These are phyloP conservation scores for Suillus weaverae DNA, from an alignment of 768 basidiomycete genomes.

Conservation along the genomic window DNA sequence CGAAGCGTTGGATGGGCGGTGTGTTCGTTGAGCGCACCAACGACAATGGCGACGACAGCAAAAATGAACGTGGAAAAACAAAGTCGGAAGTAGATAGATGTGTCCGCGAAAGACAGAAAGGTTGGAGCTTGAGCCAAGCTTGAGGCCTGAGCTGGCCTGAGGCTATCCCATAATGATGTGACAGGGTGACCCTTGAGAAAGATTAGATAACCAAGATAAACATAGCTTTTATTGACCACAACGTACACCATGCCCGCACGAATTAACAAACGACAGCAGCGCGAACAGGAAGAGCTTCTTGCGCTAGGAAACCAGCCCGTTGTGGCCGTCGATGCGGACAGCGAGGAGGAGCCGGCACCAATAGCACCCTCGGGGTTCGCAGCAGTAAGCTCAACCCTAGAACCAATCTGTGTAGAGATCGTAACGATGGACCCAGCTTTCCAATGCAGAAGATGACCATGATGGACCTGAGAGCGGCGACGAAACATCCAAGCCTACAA, in stretches of 20 bases:
- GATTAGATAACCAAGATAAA: constrained; percentile 1
- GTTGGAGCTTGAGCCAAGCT: background rate
- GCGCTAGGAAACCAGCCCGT: constrained; percentile 42
- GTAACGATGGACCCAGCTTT: constrained; percentile 39
- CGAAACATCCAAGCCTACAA: constrained; percentile 18
- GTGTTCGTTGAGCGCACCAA: background rate
- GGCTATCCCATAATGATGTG: too few relatives aligned
- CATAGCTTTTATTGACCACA: background rate
- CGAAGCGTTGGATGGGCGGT: background rate
- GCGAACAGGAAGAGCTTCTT: constrained; percentile 79
- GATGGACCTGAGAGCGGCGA: constrained; percentile 22
- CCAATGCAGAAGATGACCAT: constrained; percentile 34
- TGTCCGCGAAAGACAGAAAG: background rate
- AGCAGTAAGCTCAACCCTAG: constrained; percentile 37
- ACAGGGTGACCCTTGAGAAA: background rate
- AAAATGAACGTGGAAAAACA: background rate
- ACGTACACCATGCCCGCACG: constrained; percentile 58
- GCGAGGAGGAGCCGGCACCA: constrained; percentile 35
- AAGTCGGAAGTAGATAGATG: background rate
- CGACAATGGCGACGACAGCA: background rate
- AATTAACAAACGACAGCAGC: constrained; percentile 82
- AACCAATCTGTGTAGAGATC: constrained; percentile 12
- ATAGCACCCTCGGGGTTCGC: constrained; percentile 38
- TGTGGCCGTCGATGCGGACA: constrained; percentile 17
- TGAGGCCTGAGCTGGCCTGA: too few relatives aligned